Base-by-base conservation (phyloP, 768 basidiomycete species). In the Lentinula aciculospora region DNA sequence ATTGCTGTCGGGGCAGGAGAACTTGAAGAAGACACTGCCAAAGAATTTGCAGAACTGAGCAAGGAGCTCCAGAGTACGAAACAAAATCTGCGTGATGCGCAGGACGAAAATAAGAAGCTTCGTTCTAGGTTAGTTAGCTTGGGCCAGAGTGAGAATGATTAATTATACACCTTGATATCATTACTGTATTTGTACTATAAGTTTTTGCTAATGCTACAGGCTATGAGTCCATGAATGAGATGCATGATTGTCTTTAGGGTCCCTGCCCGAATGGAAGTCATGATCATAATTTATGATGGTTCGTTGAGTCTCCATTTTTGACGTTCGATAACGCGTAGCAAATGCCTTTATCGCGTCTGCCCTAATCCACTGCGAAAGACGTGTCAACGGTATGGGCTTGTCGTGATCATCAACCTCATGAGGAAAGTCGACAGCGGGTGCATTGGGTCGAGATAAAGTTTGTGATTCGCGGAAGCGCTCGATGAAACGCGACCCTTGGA, bases 1-100 rank as follows among this genome's bases (percentile, higher is more conserved):
- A 81, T 93, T 34, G 83, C 89, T 3, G 82, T 92, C 42, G 86
- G 89, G 12, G 83, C 87, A 1, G 86, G 83, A 12, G 88, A 91
- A 65, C 59, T 91, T 3, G 78, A 81, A 59, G 89, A 88, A 66
- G 76, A 81, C 45, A 69, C 71, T 1, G 68, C 70, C 4, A 75
- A 80, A 59, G 74, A 78, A 25, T 75, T 90, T 1, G 74, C 71
- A 32, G 73, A 78, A 25, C 79, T 79, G 0, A 76, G 74, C 60
- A 67, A 69, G 57, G 74, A 83, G 60, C 74, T 91, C 2, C 75
- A 74, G 61, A 68, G 74, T 17, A 71, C 71, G 10, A 73, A 71
- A 58, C 61, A 61, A n/a, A 77, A 78, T 28, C 68, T 89, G 19
- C 67, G 71, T 1, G 68, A 74, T 51, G 68, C 73, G 25, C 76